Base-by-base conservation (phyloP, 2,329 filamentous ascomycete genomes). In the Fusarium longipes region DNA sequence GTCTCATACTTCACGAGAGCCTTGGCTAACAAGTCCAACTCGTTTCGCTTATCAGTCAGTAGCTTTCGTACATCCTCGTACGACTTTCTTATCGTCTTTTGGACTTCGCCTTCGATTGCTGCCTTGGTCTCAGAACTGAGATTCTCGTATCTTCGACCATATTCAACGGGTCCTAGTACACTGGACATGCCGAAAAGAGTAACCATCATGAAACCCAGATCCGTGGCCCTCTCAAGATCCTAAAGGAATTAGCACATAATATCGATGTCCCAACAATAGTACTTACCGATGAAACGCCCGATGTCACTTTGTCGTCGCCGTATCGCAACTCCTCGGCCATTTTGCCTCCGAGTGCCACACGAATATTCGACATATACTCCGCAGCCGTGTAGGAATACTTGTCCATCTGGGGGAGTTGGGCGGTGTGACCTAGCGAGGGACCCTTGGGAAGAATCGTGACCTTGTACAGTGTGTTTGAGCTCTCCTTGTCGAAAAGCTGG, bases 1-100 rank as follows among this genome's bases (percentile, higher is more conserved):
- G 93, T 97, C 83, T 99, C 96, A 78, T 97, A 98, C 78, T 97
- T 90, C 32, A 99, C 89, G 11, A 99, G 85, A 8, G 94, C 96
- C 74, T 94, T 89, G 27, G 96, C 95, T 11, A 99, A 83, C 12
- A 93, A 83, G 73, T 99, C 95, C 9, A 99, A 86, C 78, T 97
- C 95, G 60, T 91, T 90, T 56, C 93, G 88, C 77, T 91, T 93
- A 33, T 88, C 86, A 2, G 85, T 87, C 44, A 99, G 81, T 6
- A 98, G 84, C 44, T 86, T 86, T 43, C 83, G 81, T 39, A 94
- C 93, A 33, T 93, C 91, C 55, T 87, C 83, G 63, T 93, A 91
- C 17, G 91, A 92, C 74, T 96, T 94, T 72, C 93, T 91, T 40
- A 98, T 86, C 15, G 96, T 85, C 44, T 90, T 88, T 58, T 94